Percentiles rank a stretch among this genome's conserved stretches.
Evolutionary conservation across 805 yeast species (phyloP).

Genomic region (Lachancea sp.): DNA sequence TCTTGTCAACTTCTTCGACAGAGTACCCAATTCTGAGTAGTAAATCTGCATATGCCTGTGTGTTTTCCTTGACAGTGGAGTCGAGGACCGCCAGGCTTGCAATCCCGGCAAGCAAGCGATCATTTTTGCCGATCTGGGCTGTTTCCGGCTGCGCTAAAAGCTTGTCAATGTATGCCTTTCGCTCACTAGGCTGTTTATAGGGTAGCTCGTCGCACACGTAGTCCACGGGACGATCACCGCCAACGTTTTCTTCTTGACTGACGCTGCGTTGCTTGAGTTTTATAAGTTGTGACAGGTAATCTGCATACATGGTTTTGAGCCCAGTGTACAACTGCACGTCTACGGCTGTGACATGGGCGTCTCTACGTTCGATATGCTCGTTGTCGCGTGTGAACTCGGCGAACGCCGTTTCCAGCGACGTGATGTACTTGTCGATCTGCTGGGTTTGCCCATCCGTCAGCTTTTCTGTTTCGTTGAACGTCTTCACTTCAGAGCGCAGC

Average conservation of each 20-base stretch:
- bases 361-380: conserved; percentile 21
- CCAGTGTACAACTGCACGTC: conserved; percentile 28
- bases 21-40: conserved; percentile 21
- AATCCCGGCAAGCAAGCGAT: conserved; percentile 15
- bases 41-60: conserved; percentile 19
- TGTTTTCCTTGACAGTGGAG: conserved; percentile 20
- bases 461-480: conserved; percentile 12
- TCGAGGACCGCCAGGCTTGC: conserved; percentile 23
- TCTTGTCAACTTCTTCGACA: conserved; percentile 9
- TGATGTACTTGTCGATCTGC: conserved; percentile 20
- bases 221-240: conserved; percentile 13
- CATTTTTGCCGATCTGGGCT: conserved; percentile 8
- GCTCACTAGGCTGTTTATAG: conserved; percentile 20
- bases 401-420: conserved; percentile 19
- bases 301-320: conserved; percentile 27
- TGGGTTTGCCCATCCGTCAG: conserved; percentile 13
- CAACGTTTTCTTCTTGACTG: conserved; percentile 7
- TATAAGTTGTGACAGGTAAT: conserved; percentile 24
- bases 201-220: conserved; percentile 23
- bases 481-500: conserved; percentile 24
- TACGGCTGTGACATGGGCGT: conserved; percentile 20
- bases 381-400: conserved; percentile 26
- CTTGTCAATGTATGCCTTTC: conserved; percentile 22
- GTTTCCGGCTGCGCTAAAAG: conserved; percentile 6
- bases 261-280: conserved; percentile 12